A percentile compares a stretch with the other conserved stretches of the same genome.
phyloP scores from a whole-genome alignment of 139 green algal genomes.

The Pseudopediastrum boryanum region DNA sequence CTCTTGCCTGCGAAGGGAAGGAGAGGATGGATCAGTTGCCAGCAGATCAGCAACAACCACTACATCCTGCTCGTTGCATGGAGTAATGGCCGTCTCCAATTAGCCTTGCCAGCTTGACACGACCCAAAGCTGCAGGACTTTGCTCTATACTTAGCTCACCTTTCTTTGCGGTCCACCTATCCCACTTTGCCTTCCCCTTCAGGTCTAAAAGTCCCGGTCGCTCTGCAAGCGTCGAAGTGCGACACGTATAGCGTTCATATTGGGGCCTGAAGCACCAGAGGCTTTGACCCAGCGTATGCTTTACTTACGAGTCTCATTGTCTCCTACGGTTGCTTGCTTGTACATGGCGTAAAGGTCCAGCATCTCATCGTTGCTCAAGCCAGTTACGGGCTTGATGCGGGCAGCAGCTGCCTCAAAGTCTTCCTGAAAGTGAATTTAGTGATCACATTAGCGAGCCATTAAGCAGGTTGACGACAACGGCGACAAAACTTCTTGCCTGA shows the following conservation, averaged over 20 bases:
- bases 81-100: conserved; percentile 5
- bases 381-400: conserved; percentile 33
- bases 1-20: conserved; percentile 46
- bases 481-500: too few species aligned
- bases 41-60: neutral
- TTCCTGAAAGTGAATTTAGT: too few species aligned
- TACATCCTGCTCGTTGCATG: neutral
- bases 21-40: neutral
- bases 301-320: conserved; percentile 56
- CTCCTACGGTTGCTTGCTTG: conserved; percentile 77
- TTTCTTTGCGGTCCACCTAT: conserved; percentile 72
- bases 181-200: conserved; percentile 79
- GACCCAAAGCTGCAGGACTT: neutral
- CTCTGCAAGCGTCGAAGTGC: conserved; percentile 8
- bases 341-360: conserved; percentile 75
- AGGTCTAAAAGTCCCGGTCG: conserved; percentile 72
- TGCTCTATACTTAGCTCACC: conserved; percentile 43
- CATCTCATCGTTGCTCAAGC: conserved; percentile 64
- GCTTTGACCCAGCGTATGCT: neutral
- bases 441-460: too few species aligned
- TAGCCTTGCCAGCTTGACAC: neutral
- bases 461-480: too few species aligned
- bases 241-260: neutral
- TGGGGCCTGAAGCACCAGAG: too few species aligned
- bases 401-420: conserved; percentile 76